Percentiles rank a stretch among this genome's conserved stretches.
Conservation (phyloP, 2,329 filamentous ascomycete genomes). For the Aspergillus viridinutans region DNA sequence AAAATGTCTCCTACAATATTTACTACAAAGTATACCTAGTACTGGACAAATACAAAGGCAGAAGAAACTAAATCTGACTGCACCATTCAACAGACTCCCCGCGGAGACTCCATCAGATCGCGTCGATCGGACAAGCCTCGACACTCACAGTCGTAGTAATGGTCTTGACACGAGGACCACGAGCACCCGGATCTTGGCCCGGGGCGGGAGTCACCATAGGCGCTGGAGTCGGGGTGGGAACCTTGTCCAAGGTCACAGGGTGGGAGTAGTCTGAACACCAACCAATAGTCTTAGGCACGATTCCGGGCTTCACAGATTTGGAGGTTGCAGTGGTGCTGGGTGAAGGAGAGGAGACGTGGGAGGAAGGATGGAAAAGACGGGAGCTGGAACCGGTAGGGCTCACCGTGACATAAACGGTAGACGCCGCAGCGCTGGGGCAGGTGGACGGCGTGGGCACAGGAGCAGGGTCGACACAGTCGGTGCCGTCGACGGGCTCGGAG, state of each 20-base stretch:
- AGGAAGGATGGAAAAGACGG: constrained; percentile 7
- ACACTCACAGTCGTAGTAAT: constrained; percentile 1
- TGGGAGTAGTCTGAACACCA: constrained; percentile 23
- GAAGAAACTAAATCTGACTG: background rate
- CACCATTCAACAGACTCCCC: background rate
- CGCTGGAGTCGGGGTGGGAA: constrained; percentile 6
- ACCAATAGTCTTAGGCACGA: constrained; percentile 24
- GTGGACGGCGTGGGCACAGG: constrained; percentile 12
- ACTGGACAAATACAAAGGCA: background rate
- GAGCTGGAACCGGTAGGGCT: constrained; percentile 19
- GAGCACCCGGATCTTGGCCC: background rate
- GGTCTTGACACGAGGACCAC: background rate
- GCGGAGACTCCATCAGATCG: background rate
- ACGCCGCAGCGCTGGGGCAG: constrained; percentile 12
- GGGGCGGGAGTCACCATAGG: background rate
- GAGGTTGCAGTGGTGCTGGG: constrained; percentile 9
- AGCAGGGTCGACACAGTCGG: constrained; percentile 24
- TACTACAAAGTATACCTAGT: too few species aligned
- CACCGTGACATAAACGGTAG: constrained; percentile 22
- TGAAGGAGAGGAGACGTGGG: constrained; percentile 11
- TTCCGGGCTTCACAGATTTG: constrained; percentile 17
- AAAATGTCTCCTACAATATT: too few species aligned
- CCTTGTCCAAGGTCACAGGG: constrained; percentile 20
- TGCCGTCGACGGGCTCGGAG: constrained; percentile 5
- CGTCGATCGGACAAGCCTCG: background rate